Evolutionary conservation across 768 basidiomycete genomes (phyloP), one percentile per base, ranked within the genome.

Genomic region (Lyophyllum shimeji): DNA sequence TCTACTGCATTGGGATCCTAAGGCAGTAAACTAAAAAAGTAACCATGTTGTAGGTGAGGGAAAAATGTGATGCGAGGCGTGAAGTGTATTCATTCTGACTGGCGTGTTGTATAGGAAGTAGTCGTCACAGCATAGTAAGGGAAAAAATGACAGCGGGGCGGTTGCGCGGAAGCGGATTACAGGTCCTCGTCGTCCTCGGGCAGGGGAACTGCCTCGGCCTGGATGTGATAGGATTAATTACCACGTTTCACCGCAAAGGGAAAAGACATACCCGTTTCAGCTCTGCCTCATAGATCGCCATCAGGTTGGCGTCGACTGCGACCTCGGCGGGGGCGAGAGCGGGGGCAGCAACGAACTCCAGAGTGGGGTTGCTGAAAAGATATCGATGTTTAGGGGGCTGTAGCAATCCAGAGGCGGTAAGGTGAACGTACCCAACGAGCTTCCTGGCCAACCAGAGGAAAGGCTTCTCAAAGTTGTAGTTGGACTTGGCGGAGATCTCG

Each of bases 401-500:
- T 7, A 49, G 13, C 46, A 21, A 6, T 17, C 24, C 7, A 46
- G 18, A 11, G 2, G 20, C 29, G 18, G 23, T 37, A 6, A 29
- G 40, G 6, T 53, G 4, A 20, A 80, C 91, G 59, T 66, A 94
- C 93, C 95, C 96, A 61, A 96, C 95, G 60, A 99, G 82, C 79
- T 98, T 99, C 79, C 94, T 86, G 56, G 93, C 95, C 71, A 98
- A 82, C 97, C 97, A 98, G 61, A 99, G 83, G 93, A 99, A 98
- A 48, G 97, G 97, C 74, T 98, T 98, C 77, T 99, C 97, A 69
- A 98, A 98, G 82, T 99, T 99, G 76, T 98, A 99, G 82, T 99
- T 99, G 45, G 95, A 98, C 77, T 99, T 99, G 52, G 97, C 97
- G 0, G 97, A 98, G 64, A 99, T 98, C 69, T 99, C 97, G 71